A percentile compares a stretch with the other conserved stretches of the same genome.
phyloP scores from a whole-genome alignment of 2,329 filamentous ascomycete genomes.

The Gyromitra esculenta region DNA sequence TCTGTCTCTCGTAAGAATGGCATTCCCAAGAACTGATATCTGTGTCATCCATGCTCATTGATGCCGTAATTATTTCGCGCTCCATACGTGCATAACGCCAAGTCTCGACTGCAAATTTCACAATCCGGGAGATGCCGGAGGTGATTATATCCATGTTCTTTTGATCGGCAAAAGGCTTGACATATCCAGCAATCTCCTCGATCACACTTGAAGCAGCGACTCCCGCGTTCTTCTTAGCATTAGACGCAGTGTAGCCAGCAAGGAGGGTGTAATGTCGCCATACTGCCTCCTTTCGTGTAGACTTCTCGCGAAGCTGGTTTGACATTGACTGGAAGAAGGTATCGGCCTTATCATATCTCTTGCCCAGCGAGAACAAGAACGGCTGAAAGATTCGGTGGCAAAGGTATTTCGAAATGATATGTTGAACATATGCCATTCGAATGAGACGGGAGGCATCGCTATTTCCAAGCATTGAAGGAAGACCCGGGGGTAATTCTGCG shows the following conservation, averaged over 20 bases:
- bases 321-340: slow-evolving; percentile 67
- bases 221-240: slow-evolving; percentile 68
- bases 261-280: slow-evolving; percentile 70
- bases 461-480: slow-evolving; percentile 68
- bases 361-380: slow-evolving; percentile 68
- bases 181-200: slow-evolving; percentile 67
- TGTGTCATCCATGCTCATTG: slow-evolving; percentile 59
- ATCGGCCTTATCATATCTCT: slow-evolving; percentile 68
- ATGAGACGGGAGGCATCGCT: slow-evolving; percentile 66
- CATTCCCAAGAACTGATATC: slow-evolving; percentile 57
- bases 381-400: slow-evolving; percentile 68
- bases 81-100: slow-evolving; percentile 69
- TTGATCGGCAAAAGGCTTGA: slow-evolving; percentile 67
- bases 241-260: slow-evolving; percentile 68
- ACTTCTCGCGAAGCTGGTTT: slow-evolving; percentile 68
- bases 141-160: slow-evolving; percentile 65
- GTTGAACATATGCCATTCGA: slow-evolving; percentile 67
- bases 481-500: slow-evolving; percentile 65
- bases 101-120: slow-evolving; percentile 69
- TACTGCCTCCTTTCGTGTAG: slow-evolving; percentile 67
- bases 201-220: slow-evolving; percentile 67
- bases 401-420: slow-evolving; percentile 68
- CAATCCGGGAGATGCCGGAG: slow-evolving; percentile 66
- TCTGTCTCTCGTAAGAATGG: slow-evolving; percentile 52
- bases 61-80: slow-evolving; percentile 67